These are phyloP conservation scores for Globisporangium abappressorium DNA, from an alignment of 352 stramenopile genomes.

Conservation along the genomic window DNA sequence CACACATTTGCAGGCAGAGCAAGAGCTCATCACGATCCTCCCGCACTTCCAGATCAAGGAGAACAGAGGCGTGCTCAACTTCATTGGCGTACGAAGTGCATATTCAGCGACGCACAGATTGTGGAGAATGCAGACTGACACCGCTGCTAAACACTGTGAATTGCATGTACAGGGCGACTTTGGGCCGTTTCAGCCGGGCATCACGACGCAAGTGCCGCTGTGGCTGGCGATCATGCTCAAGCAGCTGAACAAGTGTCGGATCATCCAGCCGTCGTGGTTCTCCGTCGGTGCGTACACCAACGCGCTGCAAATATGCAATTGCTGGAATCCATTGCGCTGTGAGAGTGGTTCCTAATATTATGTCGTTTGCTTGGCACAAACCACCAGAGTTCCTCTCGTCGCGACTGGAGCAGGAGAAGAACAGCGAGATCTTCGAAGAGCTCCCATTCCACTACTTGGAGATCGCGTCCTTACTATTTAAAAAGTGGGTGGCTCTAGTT, in stretches of 20 bases:
- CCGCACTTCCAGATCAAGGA: constrained; percentile 83
- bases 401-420: constrained; percentile 66
- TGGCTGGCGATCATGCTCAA: constrained; percentile 90
- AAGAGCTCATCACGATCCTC: constrained; percentile 85
- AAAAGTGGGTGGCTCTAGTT: constrained; percentile 49
- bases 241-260: constrained; percentile 85
- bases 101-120: no score
- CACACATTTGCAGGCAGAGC: constrained; percentile 51
- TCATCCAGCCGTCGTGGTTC: constrained; percentile 80
- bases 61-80: constrained; percentile 75
- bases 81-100: constrained; percentile 51
- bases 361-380: not conserved
- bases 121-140: no score
- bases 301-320: not conserved
- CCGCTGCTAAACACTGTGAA: not conserved
- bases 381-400: constrained; percentile 53
- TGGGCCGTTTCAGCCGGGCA: constrained; percentile 85
- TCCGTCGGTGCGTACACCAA: constrained; percentile 47
- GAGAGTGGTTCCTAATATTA: no score
- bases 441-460: constrained; percentile 89
- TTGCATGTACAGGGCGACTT: constrained; percentile 59
- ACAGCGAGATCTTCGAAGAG: constrained; percentile 71
- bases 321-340: not conserved
- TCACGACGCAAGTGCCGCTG: constrained; percentile 77
- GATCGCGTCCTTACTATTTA: constrained; percentile 77